These are phyloP conservation scores for Moesziomyces sp. DNA, from an alignment of 1,284 basidiomycete species.

Conservation along the genomic window DNA sequence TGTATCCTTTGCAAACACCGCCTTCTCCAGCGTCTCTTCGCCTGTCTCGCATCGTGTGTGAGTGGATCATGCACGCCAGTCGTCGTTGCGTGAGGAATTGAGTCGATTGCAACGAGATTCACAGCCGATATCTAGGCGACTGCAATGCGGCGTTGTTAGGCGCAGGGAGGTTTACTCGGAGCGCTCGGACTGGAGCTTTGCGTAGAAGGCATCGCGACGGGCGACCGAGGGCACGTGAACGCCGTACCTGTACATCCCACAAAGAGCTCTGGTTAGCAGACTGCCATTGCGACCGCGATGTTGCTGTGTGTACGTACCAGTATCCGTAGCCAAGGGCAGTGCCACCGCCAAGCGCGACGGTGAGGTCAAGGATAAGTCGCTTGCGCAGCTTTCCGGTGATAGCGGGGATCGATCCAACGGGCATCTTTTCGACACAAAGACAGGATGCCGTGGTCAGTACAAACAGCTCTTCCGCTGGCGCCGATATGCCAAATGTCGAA, in stretches of 20 bases:
- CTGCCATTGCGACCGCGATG: too few relatives aligned
- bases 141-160: not conserved
- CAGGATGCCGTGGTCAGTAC: slow-evolving; percentile 15
- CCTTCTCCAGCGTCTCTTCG: too few relatives aligned
- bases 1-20: not conserved
- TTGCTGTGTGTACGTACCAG: slow-evolving; percentile 46
- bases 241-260: slow-evolving; percentile 61
- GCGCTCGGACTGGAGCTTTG: slow-evolving; percentile 59
- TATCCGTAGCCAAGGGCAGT: slow-evolving; percentile 61
- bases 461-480: too few relatives aligned
- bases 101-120: slow-evolving; percentile 6
- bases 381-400: slow-evolving; percentile 66
- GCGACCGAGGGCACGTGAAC: slow-evolving; percentile 61
- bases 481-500: too few relatives aligned
- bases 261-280: too few relatives aligned
- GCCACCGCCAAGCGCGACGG: slow-evolving; percentile 62
- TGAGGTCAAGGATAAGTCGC: slow-evolving; percentile 64
- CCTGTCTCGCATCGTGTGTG: too few relatives aligned
- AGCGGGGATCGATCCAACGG: slow-evolving; percentile 57
- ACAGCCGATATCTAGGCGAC: not conserved
- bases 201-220: slow-evolving; percentile 61
- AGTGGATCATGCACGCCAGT: too few relatives aligned
- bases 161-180: slow-evolving; percentile 31
- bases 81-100: too few relatives aligned
- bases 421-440: slow-evolving; percentile 30